These are phyloP conservation scores for Citrus hindsii DNA, from an alignment of 345 rosid genomes.

Conservation along the genomic window DNA sequence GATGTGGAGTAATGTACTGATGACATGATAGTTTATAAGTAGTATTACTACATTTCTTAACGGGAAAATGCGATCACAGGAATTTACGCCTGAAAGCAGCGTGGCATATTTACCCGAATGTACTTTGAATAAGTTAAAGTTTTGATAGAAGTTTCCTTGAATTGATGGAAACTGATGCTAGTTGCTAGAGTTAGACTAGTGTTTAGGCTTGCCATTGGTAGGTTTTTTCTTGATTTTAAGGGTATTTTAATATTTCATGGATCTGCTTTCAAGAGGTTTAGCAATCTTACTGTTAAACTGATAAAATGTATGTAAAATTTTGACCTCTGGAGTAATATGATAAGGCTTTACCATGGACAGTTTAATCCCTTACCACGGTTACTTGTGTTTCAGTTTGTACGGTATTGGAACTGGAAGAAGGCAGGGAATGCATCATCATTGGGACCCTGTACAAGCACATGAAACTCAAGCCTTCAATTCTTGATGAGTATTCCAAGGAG, in stretches of 20 bases:
- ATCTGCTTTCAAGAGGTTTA: background rate
- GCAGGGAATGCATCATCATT: slow-evolving; percentile 80
- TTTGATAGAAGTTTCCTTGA: background rate
- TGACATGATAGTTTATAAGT: background rate
- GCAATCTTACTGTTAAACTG: background rate
- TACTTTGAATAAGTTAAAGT: background rate
- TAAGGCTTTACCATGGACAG: background rate
- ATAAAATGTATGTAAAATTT: background rate
- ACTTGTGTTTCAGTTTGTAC: slow-evolving; percentile 60
- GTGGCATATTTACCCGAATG: background rate
- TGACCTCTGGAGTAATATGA: background rate
- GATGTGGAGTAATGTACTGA: background rate
- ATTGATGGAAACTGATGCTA: background rate
- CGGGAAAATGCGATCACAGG: background rate
- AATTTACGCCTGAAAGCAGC: background rate
- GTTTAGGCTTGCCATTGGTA: background rate
- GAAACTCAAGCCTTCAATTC: slow-evolving; percentile 93
- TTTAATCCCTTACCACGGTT: background rate
- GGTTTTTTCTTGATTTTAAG: background rate
- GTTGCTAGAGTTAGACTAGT: background rate
- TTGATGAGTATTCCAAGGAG: slow-evolving; percentile 96
- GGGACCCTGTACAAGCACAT: slow-evolving; percentile 94
- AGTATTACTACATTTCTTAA: too few relatives aligned
- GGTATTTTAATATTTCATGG: background rate
- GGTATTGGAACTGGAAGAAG: slow-evolving; percentile 73